Conservation (phyloP, 2,329 filamentous ascomycete genomes). For the Sporothrix protearum region DNA sequence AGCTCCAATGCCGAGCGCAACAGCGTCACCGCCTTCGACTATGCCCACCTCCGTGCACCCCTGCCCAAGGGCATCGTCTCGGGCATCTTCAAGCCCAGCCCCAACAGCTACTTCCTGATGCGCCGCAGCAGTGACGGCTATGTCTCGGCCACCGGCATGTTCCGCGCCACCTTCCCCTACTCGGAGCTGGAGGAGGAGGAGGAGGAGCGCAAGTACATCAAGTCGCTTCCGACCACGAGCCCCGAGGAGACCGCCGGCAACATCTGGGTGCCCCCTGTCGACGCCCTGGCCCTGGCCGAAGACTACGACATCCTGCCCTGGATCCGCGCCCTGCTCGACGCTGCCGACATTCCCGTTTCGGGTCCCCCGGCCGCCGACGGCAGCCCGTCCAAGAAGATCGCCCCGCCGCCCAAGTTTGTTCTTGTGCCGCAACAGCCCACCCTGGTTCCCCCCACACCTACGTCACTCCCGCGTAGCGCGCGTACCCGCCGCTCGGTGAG, state of each 20-base stretch:
- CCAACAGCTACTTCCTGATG: constrained; percentile 96
- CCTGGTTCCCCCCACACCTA: constrained; percentile 50
- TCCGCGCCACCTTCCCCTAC: constrained; percentile 84
- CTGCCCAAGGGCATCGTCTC: constrained; percentile 87
- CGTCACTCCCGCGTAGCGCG: constrained; percentile 43
- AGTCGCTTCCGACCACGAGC: constrained; percentile 75
- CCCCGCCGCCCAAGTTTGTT: constrained; percentile 73
- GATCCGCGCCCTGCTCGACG: constrained; percentile 89
- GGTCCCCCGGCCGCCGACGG: constrained; percentile 42
- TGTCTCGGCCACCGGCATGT: constrained; percentile 85
- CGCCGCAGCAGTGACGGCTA: constrained; percentile 80
- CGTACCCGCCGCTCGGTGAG: constrained; percentile 57
- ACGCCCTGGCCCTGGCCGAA: constrained; percentile 76
- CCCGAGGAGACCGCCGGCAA: constrained; percentile 93
- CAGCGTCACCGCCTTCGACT: constrained; percentile 83
- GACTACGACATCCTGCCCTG: constrained; percentile 84
- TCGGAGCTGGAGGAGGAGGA: constrained; percentile 70
- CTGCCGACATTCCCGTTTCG: constrained; percentile 65
- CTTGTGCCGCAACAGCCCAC: constrained; percentile 37
- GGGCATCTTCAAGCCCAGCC: constrained; percentile 85
- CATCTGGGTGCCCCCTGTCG: constrained; percentile 84
- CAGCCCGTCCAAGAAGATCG: constrained; percentile 71
- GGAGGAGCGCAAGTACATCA: constrained; percentile 76
- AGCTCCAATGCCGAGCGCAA: constrained; percentile 68
- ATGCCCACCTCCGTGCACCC: constrained; percentile 89